Conservation (phyloP, 148 eudicot genomes). For the Drosera capensis region DNA sequence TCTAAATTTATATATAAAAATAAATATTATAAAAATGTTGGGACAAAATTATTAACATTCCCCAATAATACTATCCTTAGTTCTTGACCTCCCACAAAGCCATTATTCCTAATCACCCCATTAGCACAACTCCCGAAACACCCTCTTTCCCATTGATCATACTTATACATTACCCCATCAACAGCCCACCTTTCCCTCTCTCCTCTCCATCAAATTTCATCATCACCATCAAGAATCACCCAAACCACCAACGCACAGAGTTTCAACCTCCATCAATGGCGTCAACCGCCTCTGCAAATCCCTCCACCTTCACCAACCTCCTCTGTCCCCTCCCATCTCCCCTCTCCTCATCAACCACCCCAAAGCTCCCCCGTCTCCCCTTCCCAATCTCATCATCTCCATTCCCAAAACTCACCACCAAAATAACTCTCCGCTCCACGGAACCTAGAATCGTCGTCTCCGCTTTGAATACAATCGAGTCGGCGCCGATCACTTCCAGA, state of each 20-base stretch:
- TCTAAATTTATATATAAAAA: no score
- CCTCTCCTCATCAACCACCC: neutral
- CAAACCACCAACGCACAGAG: neutral
- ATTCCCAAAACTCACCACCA: neutral
- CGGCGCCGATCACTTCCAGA: neutral
- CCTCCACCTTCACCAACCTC: neutral
- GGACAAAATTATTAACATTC: no score
- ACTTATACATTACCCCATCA: neutral
- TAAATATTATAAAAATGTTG: no score
- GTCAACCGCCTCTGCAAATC: neutral
- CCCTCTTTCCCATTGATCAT: neutral
- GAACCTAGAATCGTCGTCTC: neutral
- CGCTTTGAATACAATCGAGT: neutral
- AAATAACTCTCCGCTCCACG: neutral
- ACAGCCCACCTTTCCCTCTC: neutral
- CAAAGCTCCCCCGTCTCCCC: neutral
- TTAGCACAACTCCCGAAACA: no score
- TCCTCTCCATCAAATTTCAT: neutral
- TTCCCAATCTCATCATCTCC: neutral
- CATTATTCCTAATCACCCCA: no score
- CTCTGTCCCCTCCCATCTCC: neutral
- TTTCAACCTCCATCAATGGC: neutral
- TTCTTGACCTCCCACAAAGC: no score
- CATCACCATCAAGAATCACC: neutral
- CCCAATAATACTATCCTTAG: no score